A percentile compares a stretch with the other conserved stretches of the same genome.
Conservation (phyloP, 306 rosid genomes). For the Quillaja saponaria region DNA sequence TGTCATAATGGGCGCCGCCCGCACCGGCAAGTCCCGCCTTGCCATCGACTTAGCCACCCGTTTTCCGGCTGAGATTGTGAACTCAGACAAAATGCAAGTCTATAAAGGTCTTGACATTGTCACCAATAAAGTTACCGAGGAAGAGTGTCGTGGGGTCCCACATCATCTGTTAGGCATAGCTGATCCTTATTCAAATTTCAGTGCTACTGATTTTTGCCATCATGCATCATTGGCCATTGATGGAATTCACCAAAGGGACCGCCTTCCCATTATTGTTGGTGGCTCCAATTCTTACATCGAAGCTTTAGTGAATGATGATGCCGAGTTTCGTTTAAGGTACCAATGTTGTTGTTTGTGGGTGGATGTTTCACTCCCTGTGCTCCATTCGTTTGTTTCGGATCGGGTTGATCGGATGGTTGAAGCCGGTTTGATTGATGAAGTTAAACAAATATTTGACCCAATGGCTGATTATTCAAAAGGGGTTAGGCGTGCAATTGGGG, state of each 20-base stretch:
- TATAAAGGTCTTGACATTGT: slow-evolving; percentile 61
- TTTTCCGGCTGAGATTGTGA: slow-evolving; percentile 56
- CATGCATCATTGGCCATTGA: slow-evolving; percentile 39
- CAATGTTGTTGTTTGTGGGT: slow-evolving; percentile 56
- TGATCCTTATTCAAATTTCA: slow-evolving; percentile 39
- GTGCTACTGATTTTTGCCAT: slow-evolving; percentile 35
- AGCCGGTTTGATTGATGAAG: slow-evolving; percentile 42
- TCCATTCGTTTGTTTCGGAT: slow-evolving; percentile 33
- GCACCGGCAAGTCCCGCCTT: slow-evolving; percentile 68
- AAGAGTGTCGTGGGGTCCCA: slow-evolving; percentile 64
- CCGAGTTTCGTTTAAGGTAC: slow-evolving; percentile 30
- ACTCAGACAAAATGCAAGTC: slow-evolving; percentile 81
- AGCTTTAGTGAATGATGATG: slow-evolving; percentile 30
- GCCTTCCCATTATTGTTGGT: slow-evolving; percentile 48
- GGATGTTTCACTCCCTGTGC: slow-evolving; percentile 25
- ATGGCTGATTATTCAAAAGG: slow-evolving; percentile 30
- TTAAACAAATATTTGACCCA: slow-evolving; percentile 34
- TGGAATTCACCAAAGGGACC: slow-evolving; percentile 34
- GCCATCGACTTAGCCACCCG: slow-evolving; percentile 66
- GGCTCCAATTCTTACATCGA: slow-evolving; percentile 51
- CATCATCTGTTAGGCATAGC: slow-evolving; percentile 59
- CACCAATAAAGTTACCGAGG: slow-evolving; percentile 64
- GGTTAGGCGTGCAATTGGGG: slow-evolving; percentile 46
- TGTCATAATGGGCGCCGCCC: slow-evolving; percentile 75
- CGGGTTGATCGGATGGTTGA: slow-evolving; percentile 50